phyloP scores from a whole-genome alignment of 441 rosid species.

The Euphorbia celastroides region DNA sequence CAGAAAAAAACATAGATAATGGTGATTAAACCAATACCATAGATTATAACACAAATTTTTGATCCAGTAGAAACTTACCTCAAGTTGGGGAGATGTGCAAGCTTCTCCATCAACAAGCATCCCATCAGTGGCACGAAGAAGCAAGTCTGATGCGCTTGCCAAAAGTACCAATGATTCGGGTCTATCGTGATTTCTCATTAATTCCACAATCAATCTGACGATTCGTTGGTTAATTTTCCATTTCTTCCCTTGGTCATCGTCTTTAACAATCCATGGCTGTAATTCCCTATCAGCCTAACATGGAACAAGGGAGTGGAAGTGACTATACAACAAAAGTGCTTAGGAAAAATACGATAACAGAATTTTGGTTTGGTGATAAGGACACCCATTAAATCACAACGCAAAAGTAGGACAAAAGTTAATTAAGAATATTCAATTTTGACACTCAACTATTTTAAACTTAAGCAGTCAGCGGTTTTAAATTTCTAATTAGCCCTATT shows the following conservation, averaged over 20 bases:
- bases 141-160: constrained; percentile 95
- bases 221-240: constrained; percentile 97
- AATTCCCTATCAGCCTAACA: constrained; percentile 92
- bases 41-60: too few species aligned
- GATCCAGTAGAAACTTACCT: constrained; percentile 37
- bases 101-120: constrained; percentile 99
- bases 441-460: background rate
- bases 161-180: constrained; percentile 85
- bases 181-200: constrained; percentile 89
- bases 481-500: background rate
- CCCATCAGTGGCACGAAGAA: constrained; percentile 93
- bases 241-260: constrained; percentile 90
- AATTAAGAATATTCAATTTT: background rate
- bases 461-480: background rate
- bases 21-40: background rate
- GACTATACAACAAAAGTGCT: constrained; percentile 23
- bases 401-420: constrained; percentile 4
- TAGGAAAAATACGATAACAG: background rate
- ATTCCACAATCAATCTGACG: constrained; percentile 80
- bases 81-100: constrained; percentile 93
- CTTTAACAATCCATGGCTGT: constrained; percentile 98
- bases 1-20: background rate
- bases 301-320: constrained; percentile 25
- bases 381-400: constrained; percentile 12
- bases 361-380: constrained; percentile 9